Base-by-base conservation (phyloP, 1,139 yeast species). In the Saccharomycopsis crataegensis region DNA sequence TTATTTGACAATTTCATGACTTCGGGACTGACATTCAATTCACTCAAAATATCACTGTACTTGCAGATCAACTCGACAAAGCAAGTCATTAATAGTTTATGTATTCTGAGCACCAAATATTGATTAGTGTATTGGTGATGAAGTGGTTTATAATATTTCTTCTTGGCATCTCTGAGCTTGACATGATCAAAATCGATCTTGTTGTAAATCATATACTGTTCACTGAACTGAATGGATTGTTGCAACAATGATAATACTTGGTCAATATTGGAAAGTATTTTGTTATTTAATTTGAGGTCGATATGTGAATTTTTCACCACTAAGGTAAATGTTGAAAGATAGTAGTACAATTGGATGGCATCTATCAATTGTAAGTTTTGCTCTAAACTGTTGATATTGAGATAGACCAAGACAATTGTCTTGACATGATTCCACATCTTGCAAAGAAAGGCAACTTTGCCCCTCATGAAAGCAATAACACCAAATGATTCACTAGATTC, bases 181-280 rank as follows among this genome's bases (percentile, higher is more conserved):
- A 43, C 17, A 32, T 36, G 28, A 12, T 40, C 11, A 22, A 11
- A 43, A 4, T 43, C 33, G 28, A 43, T 14, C n/a, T 40, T 11
- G 16, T 40, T 40, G 16, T 12, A 40, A 12, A 3, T 40, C 43
- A 36, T 36, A 49, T 56, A 56, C 33, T 41, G 46, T 43, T 56
- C 57, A 44, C 55, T 54, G 43, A 56, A 56, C 11, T 44, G 42
- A 36, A 53, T 51, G 9, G 55, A 42, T 45, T 43, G 34, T 32
- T 53, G 52, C 14, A 54, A 38, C 8, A 46, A 28, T 9, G n/a
- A 41, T 31, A 56, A 50, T 11, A 48, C 43, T 8, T 46, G 38
- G 17, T 43, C 52, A 36, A 56, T 49, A 36, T 49, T 51, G 4
- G 55, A 48, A 8, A 56, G 38, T 6, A 56, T 49, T 40, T 40